Conservation (phyloP, 257 asterid genomes). For the Linaria vulgaris region DNA sequence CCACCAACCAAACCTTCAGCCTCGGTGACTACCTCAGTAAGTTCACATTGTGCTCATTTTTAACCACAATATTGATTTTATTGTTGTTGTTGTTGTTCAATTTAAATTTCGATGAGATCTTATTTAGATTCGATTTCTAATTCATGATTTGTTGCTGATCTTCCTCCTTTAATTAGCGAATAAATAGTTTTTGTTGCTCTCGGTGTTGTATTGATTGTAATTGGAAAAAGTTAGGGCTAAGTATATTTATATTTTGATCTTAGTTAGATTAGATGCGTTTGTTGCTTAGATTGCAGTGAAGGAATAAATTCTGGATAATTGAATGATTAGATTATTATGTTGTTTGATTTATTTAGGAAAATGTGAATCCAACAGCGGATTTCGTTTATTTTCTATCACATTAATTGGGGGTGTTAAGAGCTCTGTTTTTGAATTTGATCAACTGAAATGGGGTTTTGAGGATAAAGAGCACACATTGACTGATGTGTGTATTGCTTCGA, state of each 20-base stretch:
- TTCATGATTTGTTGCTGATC: neutral
- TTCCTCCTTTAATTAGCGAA: neutral
- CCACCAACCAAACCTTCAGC: conserved; percentile 58
- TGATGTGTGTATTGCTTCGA: no score
- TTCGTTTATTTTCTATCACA: neutral
- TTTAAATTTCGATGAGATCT: neutral
- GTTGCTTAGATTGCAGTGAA: neutral
- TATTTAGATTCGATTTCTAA: neutral
- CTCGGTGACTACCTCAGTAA: conserved; percentile 83
- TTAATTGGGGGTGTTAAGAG: no score
- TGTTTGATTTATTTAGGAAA: no score
- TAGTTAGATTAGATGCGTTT: no score
- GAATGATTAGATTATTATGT: no score
- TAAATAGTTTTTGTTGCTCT: neutral
- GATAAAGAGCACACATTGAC: no score
- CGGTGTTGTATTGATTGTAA: no score
- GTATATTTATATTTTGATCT: neutral
- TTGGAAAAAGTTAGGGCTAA: no score
- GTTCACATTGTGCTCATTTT: conserved; percentile 18
- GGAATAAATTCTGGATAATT: no score
- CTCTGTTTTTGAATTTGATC: no score
- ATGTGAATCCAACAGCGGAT: neutral
- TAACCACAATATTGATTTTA: neutral
- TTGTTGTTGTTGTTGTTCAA: neutral
- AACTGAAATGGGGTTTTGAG: no score